These are phyloP conservation scores for Cyclostephanos invisitatus DNA, from an alignment of 108 stramenopile genomes.

Conservation along the genomic window DNA sequence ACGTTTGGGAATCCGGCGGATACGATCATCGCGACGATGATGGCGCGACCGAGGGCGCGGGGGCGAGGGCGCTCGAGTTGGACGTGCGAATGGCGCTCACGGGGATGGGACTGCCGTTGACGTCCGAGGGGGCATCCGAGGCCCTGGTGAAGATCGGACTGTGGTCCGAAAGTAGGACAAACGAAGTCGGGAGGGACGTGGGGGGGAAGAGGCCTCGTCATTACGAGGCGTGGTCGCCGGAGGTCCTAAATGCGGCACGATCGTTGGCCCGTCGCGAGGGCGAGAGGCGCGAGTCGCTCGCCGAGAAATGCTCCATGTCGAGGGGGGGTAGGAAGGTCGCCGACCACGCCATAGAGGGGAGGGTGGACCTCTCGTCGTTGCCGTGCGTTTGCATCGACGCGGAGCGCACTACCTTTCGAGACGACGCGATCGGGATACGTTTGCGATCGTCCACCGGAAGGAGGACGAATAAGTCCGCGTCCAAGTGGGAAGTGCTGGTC, in stretches of 20 bases:
- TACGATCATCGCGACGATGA: background rate
- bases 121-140: slow-evolving; percentile 63
- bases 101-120: slow-evolving; percentile 61
- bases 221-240: slow-evolving; percentile 68
- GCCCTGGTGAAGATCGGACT: slow-evolving; percentile 75
- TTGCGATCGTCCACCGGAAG: slow-evolving; percentile 68
- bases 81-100: slow-evolving; percentile 73
- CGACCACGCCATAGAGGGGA: slow-evolving; percentile 37
- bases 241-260: slow-evolving; percentile 59
- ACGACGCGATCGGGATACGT: slow-evolving; percentile 85
- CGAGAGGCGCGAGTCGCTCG: slow-evolving; percentile 33
- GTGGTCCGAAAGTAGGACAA: slow-evolving; percentile 57
- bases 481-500: slow-evolving; percentile 82
- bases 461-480: slow-evolving; percentile 52
- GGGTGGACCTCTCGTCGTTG: slow-evolving; percentile 61
- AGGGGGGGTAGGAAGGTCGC: background rate
- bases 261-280: slow-evolving; percentile 49
- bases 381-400: slow-evolving; percentile 86
- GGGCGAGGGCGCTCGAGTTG: slow-evolving; percentile 52
- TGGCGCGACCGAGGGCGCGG: slow-evolving; percentile 8
- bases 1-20: slow-evolving; percentile 20
- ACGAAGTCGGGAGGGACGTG: slow-evolving; percentile 19
- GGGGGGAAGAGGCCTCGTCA: slow-evolving; percentile 1
- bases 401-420: slow-evolving; percentile 72
- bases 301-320: slow-evolving; percentile 5